These are phyloP conservation scores for Selenicereus undatus DNA, from an alignment of 148 eudicot species.

Conservation along the genomic window DNA sequence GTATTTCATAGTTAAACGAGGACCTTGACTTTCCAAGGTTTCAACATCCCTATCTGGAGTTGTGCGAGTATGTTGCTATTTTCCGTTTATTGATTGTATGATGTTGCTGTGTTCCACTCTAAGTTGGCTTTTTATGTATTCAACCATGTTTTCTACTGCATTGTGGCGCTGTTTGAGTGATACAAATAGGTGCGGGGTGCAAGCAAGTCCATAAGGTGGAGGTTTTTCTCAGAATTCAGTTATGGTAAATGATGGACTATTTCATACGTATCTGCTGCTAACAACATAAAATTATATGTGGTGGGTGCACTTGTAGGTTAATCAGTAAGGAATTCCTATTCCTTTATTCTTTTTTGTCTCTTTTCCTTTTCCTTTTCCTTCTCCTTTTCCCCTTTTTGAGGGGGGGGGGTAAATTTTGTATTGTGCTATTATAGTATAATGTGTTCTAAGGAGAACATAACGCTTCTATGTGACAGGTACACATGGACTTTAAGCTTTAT, in stretches of 20 bases:
- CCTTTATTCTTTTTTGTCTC: no score
- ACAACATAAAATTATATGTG: background rate
- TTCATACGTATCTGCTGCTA: background rate
- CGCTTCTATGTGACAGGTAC: no score
- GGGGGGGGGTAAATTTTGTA: no score
- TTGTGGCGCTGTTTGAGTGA: background rate
- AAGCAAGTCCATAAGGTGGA: background rate
- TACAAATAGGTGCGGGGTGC: background rate
- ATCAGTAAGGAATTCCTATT: no score
- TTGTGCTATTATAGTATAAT: no score
- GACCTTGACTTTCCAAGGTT: background rate
- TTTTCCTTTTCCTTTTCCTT: no score
- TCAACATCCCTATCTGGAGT: no score
- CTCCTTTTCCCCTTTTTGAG: no score
- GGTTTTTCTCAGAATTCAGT: background rate
- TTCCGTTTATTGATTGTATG: background rate
- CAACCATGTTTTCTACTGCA: background rate
- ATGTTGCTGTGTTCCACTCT: background rate
- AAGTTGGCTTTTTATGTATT: constrained; percentile 6
- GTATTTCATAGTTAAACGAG: constrained; percentile 4
- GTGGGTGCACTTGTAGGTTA: no score
- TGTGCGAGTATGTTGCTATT: constrained; percentile 20
- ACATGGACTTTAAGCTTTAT: no score
- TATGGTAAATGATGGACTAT: background rate
- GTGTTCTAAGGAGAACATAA: no score